These are phyloP conservation scores for Teratosphaeria viscida DNA, from an alignment of 2,329 filamentous ascomycete genomes.

Conservation along the genomic window DNA sequence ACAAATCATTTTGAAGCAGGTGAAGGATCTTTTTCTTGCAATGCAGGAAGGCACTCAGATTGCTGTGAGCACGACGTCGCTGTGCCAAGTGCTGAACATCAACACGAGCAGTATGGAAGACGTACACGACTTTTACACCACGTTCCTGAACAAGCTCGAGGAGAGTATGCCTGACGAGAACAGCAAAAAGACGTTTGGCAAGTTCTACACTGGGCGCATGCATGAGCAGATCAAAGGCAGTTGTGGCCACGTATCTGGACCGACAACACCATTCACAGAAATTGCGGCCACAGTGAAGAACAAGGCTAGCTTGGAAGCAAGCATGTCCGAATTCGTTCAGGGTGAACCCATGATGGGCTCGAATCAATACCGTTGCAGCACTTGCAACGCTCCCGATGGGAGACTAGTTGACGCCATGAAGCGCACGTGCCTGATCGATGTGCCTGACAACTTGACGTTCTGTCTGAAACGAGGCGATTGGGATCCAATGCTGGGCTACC, in stretches of 20 bases:
- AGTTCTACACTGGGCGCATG: conserved; percentile 82
- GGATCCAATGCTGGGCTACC: conserved; percentile 60
- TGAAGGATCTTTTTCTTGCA: conserved; percentile 69
- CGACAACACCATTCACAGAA: conserved; percentile 81
- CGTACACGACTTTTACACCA: conserved; percentile 93
- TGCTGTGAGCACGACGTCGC: conserved; percentile 59
- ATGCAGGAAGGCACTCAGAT: conserved; percentile 76
- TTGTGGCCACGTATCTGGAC: conserved; percentile 85
- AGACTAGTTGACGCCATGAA: conserved; percentile 82
- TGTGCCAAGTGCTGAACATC: conserved; percentile 69
- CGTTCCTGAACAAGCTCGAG: conserved; percentile 87
- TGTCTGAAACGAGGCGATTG: conserved; percentile 86
- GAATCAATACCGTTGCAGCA: conserved; percentile 97
- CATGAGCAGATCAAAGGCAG: conserved; percentile 94
- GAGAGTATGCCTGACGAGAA: conserved; percentile 58
- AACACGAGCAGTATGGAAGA: conserved; percentile 93
- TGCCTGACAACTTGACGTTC: conserved; percentile 90
- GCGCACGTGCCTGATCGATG: conserved; percentile 72
- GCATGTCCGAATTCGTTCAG: conserved; percentile 87
- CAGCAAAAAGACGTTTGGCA: conserved; percentile 63
- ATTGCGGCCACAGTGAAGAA: conserved; percentile 96
- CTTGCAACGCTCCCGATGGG: conserved; percentile 55
- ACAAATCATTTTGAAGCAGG: conserved; percentile 63
- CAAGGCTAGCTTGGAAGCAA: conserved; percentile 72
- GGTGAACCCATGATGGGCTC: conserved; percentile 92